phyloP scores from a whole-genome alignment of 768 basidiomycete species.

The Russula sp. region DNA sequence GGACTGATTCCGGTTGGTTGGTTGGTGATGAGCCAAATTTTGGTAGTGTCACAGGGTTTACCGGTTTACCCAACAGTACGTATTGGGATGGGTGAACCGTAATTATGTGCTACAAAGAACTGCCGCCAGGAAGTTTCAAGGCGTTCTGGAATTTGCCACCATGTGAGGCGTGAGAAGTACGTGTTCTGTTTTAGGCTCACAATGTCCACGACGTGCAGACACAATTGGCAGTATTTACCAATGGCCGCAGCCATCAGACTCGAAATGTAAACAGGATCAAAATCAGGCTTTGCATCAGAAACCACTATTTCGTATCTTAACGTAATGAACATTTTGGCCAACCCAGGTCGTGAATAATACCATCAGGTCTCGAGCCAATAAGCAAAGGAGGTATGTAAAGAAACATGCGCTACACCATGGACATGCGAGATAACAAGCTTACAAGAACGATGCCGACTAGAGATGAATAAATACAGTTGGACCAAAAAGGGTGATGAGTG shows the following conservation, averaged over 20 bases:
- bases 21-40: slow-evolving; percentile 1
- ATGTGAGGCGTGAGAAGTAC: slow-evolving; percentile 21
- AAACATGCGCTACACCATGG: slow-evolving; percentile 19
- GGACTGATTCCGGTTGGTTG: not conserved
- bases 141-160: slow-evolving; percentile 16
- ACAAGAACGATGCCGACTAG: slow-evolving; percentile 21
- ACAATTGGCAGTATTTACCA: slow-evolving; percentile 8
- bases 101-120: not conserved
- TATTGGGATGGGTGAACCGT: not conserved
- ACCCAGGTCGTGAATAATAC: not conserved
- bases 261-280: slow-evolving; percentile 3
- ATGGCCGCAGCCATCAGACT: not conserved
- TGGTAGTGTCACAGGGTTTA: slow-evolving; percentile 1
- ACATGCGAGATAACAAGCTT: slow-evolving; percentile 23
- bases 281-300: slow-evolving; percentile 11
- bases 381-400: slow-evolving; percentile 2
- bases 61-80: not conserved
- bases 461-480: slow-evolving; percentile 28
- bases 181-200: slow-evolving; percentile 14
- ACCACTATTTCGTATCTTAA: slow-evolving; percentile 6
- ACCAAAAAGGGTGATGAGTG: slow-evolving; percentile 8
- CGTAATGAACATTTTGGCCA: slow-evolving; percentile 2
- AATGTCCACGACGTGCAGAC: slow-evolving; percentile 4
- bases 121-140: not conserved
- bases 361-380: not conserved